These are phyloP conservation scores for Cladosporium sp. DNA, from an alignment of 2,329 filamentous ascomycete species.

Conservation along the genomic window DNA sequence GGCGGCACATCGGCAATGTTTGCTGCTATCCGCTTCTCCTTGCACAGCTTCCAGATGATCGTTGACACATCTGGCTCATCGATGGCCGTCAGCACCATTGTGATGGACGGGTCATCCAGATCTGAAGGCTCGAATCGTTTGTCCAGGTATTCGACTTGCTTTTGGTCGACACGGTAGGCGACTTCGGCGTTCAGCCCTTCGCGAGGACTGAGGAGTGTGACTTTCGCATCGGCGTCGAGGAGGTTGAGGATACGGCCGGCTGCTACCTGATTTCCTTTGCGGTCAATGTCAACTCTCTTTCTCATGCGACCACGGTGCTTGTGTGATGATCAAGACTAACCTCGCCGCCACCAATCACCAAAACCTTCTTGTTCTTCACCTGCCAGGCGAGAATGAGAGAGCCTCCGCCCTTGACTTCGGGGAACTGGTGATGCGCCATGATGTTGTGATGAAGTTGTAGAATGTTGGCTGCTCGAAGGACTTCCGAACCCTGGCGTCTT, in stretches of 20 bases:
- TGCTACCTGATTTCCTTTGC: slow-evolving; percentile 67
- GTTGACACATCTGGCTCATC: slow-evolving; percentile 92
- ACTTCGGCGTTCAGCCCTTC: slow-evolving; percentile 87
- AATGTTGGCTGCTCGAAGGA: background rate
- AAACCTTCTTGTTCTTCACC: slow-evolving; percentile 79
- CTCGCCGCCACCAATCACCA: slow-evolving; percentile 95
- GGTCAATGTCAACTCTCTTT: slow-evolving; percentile 28
- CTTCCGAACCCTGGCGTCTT: background rate
- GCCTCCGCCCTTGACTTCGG: slow-evolving; percentile 82
- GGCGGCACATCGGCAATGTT: slow-evolving; percentile 97
- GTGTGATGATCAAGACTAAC: slow-evolving; percentile 50
- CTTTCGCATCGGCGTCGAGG: slow-evolving; percentile 89
- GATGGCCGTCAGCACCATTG: slow-evolving; percentile 91
- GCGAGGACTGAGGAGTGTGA: slow-evolving; percentile 80
- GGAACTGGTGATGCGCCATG: slow-evolving; percentile 51
- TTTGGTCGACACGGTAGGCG: slow-evolving; percentile 71
- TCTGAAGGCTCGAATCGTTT: slow-evolving; percentile 84
- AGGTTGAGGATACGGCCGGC: slow-evolving; percentile 91
- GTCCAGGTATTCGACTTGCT: slow-evolving; percentile 77
- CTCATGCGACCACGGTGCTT: background rate
- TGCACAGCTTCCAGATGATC: slow-evolving; percentile 90
- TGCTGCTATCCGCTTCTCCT: slow-evolving; percentile 76
- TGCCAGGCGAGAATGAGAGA: slow-evolving; percentile 97
- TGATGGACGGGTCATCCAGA: slow-evolving; percentile 65
- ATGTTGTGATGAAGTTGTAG: background rate